Evolutionary conservation across 1,284 basidiomycete genomes (phyloP).

Genomic region (Hemileia vastatrix): DNA sequence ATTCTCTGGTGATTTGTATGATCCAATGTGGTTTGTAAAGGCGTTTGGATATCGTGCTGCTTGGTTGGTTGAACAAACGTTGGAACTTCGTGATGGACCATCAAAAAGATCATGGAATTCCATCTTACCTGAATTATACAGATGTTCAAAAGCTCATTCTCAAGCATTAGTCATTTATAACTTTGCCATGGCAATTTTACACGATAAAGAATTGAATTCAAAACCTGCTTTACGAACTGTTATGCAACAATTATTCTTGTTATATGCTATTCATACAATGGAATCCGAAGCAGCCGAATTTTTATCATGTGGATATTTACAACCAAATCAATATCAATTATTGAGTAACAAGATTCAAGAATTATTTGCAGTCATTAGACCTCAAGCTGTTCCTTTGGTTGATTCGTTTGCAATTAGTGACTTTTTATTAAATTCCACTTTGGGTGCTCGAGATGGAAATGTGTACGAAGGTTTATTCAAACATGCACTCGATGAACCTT

Average conservation of each 20-base stretch:
- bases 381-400: constrained; percentile 40
- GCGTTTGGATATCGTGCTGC: constrained; percentile 47
- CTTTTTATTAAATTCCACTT: constrained; percentile 44
- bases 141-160: constrained; percentile 40
- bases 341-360: constrained; percentile 41
- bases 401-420: constrained; percentile 44
- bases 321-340: constrained; percentile 41
- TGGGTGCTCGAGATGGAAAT: constrained; percentile 44
- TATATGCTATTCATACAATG: constrained; percentile 30
- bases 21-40: constrained; percentile 41
- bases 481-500: constrained; percentile 31
- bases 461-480: constrained; percentile 38
- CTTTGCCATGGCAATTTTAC: constrained; percentile 45
- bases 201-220: constrained; percentile 43
- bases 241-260: constrained; percentile 41
- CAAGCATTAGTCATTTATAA: constrained; percentile 43
- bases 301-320: constrained; percentile 45
- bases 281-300: constrained; percentile 43
- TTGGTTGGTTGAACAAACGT: constrained; percentile 43
- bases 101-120: constrained; percentile 45
- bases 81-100: constrained; percentile 43
- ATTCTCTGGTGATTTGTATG: neutral
- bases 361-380: constrained; percentile 41
- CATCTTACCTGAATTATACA: constrained; percentile 44
- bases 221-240: constrained; percentile 44